phyloP scores from a whole-genome alignment of 192 early-diverging fungal species.

The Coemansia sp. region DNA sequence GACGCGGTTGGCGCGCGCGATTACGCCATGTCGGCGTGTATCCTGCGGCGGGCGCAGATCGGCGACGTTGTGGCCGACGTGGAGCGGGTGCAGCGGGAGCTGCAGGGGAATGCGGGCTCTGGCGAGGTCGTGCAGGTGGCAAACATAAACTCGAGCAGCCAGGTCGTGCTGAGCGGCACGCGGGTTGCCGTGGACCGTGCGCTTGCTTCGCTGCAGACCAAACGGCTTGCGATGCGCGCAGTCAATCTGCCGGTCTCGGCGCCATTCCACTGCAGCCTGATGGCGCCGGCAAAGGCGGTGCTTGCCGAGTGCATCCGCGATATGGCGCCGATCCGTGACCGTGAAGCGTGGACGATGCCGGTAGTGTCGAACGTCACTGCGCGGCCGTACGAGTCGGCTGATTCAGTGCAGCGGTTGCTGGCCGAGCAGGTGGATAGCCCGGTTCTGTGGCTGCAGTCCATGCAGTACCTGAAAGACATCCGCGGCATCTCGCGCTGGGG shows the following conservation, averaged over 20 bases:
- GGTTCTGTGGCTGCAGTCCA: slow-evolving; percentile 87
- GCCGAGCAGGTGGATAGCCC: slow-evolving; percentile 79
- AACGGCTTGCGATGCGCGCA: slow-evolving; percentile 81
- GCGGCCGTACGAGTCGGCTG: slow-evolving; percentile 61
- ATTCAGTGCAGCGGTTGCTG: slow-evolving; percentile 66
- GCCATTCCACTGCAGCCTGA: slow-evolving; percentile 93
- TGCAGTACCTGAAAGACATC: slow-evolving; percentile 69
- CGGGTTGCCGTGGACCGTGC: slow-evolving; percentile 82
- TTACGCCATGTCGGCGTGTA: slow-evolving; percentile 88
- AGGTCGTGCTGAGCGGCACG: slow-evolving; percentile 92
- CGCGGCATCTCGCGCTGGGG: slow-evolving; percentile 83
- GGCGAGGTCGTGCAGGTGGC: slow-evolving; percentile 81
- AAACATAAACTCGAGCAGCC: slow-evolving; percentile 79
- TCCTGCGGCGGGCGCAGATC: slow-evolving; percentile 70
- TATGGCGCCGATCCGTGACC: slow-evolving; percentile 58
- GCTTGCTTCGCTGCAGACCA: slow-evolving; percentile 72
- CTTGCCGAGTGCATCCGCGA: slow-evolving; percentile 72
- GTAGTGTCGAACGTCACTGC: slow-evolving; percentile 94
- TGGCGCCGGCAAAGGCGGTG: slow-evolving; percentile 78
- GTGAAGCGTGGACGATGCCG: slow-evolving; percentile 64
- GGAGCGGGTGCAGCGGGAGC: slow-evolving; percentile 29
- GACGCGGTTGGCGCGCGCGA: slow-evolving; percentile 63
- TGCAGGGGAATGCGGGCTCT: slow-evolving; percentile 6
- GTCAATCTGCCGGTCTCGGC: slow-evolving; percentile 92
- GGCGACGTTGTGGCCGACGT: slow-evolving; percentile 62